phyloP scores from a whole-genome alignment of 306 rosid genomes.

The Gynostemma pentaphyllum region DNA sequence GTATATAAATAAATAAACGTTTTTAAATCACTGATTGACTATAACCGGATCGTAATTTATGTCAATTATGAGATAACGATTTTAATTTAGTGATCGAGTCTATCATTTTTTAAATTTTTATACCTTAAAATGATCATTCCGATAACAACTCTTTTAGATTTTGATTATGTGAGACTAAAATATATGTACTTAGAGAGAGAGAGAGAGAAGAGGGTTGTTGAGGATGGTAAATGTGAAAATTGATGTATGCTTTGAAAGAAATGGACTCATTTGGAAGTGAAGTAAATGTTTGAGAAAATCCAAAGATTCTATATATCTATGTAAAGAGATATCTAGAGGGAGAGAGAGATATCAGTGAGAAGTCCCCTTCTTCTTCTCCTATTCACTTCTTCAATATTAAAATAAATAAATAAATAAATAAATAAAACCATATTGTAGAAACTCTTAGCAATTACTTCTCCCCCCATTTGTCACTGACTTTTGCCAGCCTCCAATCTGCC shows the following conservation, averaged over 20 bases:
- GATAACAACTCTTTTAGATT: no score
- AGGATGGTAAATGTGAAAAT: constrained; percentile 59
- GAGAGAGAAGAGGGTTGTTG: constrained; percentile 40
- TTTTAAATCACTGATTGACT: no score
- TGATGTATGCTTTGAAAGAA: constrained; percentile 42
- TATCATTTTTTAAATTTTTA: no score
- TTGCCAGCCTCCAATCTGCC: not conserved
- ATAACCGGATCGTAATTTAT: no score
- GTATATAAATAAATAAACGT: no score
- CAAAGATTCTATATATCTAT: constrained; percentile 7
- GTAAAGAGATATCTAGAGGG: not conserved
- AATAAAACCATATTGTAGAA: not conserved
- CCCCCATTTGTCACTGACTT: constrained; percentile 1
- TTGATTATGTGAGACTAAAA: not conserved
- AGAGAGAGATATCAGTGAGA: not conserved
- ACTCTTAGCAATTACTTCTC: constrained; percentile 4
- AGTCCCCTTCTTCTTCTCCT: not conserved
- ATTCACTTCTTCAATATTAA: not conserved
- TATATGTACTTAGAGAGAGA: not conserved
- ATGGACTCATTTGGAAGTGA: constrained; percentile 35
- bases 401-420: not conserved
- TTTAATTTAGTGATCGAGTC: no score
- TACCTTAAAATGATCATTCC: no score
- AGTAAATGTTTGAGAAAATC: not conserved
- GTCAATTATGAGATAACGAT: no score